Base-by-base conservation (phyloP, 177 flowering plant species). In the Telopea speciosissima region DNA sequence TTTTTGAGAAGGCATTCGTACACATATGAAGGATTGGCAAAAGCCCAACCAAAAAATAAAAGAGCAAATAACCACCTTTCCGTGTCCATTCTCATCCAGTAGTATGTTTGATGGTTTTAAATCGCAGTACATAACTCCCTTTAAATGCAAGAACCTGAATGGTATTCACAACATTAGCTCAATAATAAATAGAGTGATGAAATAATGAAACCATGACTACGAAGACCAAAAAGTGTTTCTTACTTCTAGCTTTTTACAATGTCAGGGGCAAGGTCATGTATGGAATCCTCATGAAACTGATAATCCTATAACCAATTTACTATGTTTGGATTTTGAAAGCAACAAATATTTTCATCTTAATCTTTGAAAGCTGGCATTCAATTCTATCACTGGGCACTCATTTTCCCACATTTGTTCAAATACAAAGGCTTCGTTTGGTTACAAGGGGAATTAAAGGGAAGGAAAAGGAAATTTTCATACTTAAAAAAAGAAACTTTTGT, bases 21-120 rank as follows among this genome's bases (percentile, higher is more conserved):
- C n/a, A n/a, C n/a, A n/a, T n/a, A n/a, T n/a, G n/a, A n/a, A n/a
- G n/a, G n/a, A n/a, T n/a, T n/a, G n/a, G n/a, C n/a, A n/a, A n/a
- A n/a, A n/a, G n/a, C n/a, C n/a, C n/a, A n/a, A n/a, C n/a, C n/a
- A n/a, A n/a, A n/a, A n/a, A 23, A 31, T 26, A 62, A 67, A 42
- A 17, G 10, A 61, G 23, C 49, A 17, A 28, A 16, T n/a, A 28
- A 24, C 26, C 82, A 96, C 99, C 96, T 96, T 96, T 44, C 85
- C 85, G 63, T 69, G 89, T 21, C 98, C 98, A 87, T 91, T 89
- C 80, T 96, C 99, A 76, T 96, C 99, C 66, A 96, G 71, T 21
- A 96, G 81, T 74, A 96, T 86, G 75, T 96, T 96, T 73, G 98
- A 93, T 67, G 99, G 99, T 74, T 96, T 96, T 65, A 96, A 74